These are phyloP conservation scores for Ophiostoma himal-ulmi DNA, from an alignment of 2,329 filamentous ascomycete genomes.

Conservation along the genomic window DNA sequence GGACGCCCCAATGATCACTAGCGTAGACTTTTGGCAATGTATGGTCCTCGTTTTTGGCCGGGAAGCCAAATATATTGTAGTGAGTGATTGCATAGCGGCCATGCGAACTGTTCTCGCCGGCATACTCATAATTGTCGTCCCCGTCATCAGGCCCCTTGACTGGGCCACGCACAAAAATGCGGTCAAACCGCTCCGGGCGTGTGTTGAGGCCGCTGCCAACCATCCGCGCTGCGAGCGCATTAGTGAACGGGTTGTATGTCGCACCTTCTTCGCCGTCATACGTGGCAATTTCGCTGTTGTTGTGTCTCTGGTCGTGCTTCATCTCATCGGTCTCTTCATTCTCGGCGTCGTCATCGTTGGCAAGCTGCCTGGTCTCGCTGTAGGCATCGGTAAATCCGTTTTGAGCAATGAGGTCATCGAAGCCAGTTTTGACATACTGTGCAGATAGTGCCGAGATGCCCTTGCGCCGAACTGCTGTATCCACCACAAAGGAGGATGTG, in stretches of 20 bases:
- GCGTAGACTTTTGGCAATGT: conserved; percentile 31
- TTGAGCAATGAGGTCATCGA: conserved; percentile 44
- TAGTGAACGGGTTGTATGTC: conserved; percentile 57
- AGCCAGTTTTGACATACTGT: conserved; percentile 35
- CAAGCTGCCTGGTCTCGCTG: conserved; percentile 36
- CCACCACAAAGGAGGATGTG: conserved; percentile 53
- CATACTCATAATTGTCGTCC: not conserved
- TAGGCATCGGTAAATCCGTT: conserved; percentile 49
- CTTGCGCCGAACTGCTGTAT: conserved; percentile 46
- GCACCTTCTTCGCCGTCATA: conserved; percentile 58
- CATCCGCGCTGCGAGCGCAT: conserved; percentile 49
- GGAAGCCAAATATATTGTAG: conserved; percentile 56
- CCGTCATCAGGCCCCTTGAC: not conserved
- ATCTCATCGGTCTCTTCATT: conserved; percentile 26
- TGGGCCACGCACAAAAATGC: conserved; percentile 48
- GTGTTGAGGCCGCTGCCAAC: conserved; percentile 44
- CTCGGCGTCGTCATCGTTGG: conserved; percentile 39
- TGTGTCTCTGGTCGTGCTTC: conserved; percentile 25
- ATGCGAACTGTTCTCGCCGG: conserved; percentile 28
- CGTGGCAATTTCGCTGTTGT: conserved; percentile 24
- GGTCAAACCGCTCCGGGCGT: conserved; percentile 60
- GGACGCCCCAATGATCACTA: conserved; percentile 57
- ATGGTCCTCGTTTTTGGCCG: conserved; percentile 22
- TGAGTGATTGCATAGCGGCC: conserved; percentile 16
- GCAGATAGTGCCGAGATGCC: conserved; percentile 47